Percentiles rank a stretch among this genome's conserved stretches.
Conservation (phyloP, 2,329 filamentous ascomycete genomes). For the Cryphonectria radicalis region DNA sequence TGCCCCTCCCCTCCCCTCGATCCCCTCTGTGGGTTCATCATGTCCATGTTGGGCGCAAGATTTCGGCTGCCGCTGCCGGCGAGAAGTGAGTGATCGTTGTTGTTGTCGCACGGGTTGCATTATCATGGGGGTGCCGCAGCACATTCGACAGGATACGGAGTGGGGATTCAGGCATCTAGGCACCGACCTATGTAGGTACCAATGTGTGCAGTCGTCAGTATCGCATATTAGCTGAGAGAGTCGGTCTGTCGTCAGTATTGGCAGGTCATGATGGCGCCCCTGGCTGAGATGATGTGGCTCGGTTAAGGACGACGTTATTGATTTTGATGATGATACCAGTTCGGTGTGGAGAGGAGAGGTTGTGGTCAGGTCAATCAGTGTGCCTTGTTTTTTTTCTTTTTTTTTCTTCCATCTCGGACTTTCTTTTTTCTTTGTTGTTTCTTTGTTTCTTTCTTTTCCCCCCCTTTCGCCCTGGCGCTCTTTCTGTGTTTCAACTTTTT, state of each 20-base stretch:
- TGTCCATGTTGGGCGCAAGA: slow-evolving; percentile 8
- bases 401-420: too few species aligned
- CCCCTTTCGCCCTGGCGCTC: neutral
- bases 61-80: slow-evolving; percentile 19
- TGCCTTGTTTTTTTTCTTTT: neutral
- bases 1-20: neutral
- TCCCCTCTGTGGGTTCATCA: slow-evolving; percentile 5
- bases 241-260: neutral
- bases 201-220: neutral
- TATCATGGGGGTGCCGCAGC: neutral
- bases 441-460: neutral
- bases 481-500: neutral
- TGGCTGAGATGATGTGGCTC: neutral
- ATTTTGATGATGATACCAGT: neutral
- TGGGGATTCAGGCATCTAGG: neutral
- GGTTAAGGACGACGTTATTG: neutral
- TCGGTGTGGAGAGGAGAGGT: neutral
- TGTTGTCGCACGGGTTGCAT: slow-evolving; percentile 6
- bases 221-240: neutral
- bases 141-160: neutral
- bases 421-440: neutral
- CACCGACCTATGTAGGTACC: neutral
- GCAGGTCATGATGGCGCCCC: neutral
- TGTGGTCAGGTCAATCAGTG: neutral
- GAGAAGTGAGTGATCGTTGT: slow-evolving; percentile 19